These are phyloP conservation scores for Elongisporangium anandrum DNA, from an alignment of 352 stramenopile genomes.

Conservation along the genomic window DNA sequence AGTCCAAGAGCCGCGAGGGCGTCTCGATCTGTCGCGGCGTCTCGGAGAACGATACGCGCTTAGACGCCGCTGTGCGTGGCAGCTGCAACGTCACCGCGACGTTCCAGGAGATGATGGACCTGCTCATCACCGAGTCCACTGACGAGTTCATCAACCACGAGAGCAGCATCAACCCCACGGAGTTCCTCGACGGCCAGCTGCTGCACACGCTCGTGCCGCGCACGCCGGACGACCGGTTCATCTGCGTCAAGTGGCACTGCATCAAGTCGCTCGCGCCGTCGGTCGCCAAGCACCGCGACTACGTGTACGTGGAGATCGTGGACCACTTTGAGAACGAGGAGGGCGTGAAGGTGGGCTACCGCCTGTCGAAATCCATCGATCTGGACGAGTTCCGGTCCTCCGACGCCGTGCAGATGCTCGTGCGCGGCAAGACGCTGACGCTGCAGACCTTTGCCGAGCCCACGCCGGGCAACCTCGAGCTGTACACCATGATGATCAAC, in stretches of 20 bases:
- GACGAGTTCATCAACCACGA: slow-evolving; percentile 64
- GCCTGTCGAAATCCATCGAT: slow-evolving; percentile 72
- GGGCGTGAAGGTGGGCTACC: slow-evolving; percentile 59
- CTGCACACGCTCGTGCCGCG: slow-evolving; percentile 70
- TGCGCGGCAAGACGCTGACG: slow-evolving; percentile 72
- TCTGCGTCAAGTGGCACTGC: slow-evolving; percentile 81
- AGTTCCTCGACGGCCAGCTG: slow-evolving; percentile 79
- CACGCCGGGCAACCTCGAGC: slow-evolving; percentile 52
- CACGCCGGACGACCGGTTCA: slow-evolving; percentile 56
- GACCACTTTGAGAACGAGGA: slow-evolving; percentile 69
- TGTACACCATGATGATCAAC: slow-evolving; percentile 82
- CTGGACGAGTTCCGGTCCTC: slow-evolving; percentile 40
- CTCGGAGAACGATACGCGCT: slow-evolving; percentile 47
- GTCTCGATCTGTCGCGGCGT: slow-evolving; percentile 69
- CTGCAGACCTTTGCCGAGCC: slow-evolving; percentile 69
- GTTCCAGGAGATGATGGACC: slow-evolving; percentile 74
- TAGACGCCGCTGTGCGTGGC: slow-evolving; percentile 68
- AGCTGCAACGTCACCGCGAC: slow-evolving; percentile 72
- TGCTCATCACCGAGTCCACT: slow-evolving; percentile 69
- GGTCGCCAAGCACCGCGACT: slow-evolving; percentile 73
- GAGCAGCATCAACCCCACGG: slow-evolving; percentile 50
- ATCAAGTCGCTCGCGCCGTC: slow-evolving; percentile 68
- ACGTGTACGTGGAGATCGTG: slow-evolving; percentile 81
- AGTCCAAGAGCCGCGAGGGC: slow-evolving; percentile 53
- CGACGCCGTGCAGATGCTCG: slow-evolving; percentile 50